Evolutionary conservation across 768 basidiomycete species (phyloP), one percentile per base, ranked within the genome.

Genomic region (Lentinula boryana): DNA sequence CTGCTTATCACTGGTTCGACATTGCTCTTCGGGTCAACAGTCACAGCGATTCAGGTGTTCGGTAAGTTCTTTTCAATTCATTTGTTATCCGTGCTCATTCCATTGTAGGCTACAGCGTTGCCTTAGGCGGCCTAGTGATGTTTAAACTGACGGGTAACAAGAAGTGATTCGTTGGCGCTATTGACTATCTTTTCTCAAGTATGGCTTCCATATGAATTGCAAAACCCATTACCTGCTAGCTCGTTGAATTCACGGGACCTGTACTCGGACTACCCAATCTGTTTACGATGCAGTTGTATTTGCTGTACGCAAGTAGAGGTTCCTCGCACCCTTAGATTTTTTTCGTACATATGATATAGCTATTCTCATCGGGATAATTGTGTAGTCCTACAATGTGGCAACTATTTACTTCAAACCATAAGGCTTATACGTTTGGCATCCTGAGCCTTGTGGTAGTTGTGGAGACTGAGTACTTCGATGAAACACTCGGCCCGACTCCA

Each of bases 1-100:
- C 83, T 99, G 31, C 85, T 98, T 62, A 94, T 99, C 73, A 81
- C 85, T 7, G 94, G 93, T 49, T 95, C 93, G 1, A 94, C 98
- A 35, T 70, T 94, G 58, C 76, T 96, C 60, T 96, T 96, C 68
- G 86, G 90, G 43, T 82, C 84, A n/a, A 71, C 73, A 12, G 86
- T 99, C 68, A 89, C 92, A 32, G 85, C 87, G 16, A 71, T 95
- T 13, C 96, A 99, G 71, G 79, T 96, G 35, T 79, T 95, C 69
- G 95, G 91, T 80, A 56, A 61, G 80, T 72, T 58, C 46, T 31
- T 43, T 35, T 32, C 32, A 32, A 18, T 48, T 3, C n/a, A 23
- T 49, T 13, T 8, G 2, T 23, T 18, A 9, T 21, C 10, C 18
- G 18, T 23, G 61, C 43, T 32, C 27, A 32, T 7, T 36, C 21